phyloP scores from a whole-genome alignment of 768 basidiomycete species.

The Pluteus cervinus region DNA sequence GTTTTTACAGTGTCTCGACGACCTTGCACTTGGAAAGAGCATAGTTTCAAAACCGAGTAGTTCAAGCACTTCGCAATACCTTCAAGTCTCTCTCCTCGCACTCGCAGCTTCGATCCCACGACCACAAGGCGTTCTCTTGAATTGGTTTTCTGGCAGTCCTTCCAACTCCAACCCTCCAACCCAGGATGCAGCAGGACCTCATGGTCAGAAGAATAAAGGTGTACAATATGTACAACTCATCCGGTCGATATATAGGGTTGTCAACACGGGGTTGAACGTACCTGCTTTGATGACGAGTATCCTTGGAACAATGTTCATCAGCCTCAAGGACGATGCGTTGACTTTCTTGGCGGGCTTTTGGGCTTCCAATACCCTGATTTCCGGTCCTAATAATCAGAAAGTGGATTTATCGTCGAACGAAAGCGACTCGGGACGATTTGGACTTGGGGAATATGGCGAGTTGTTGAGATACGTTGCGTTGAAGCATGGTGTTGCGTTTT shows the following conservation, averaged over 20 bases:
- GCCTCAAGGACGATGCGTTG: slow-evolving; percentile 63
- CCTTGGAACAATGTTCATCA: slow-evolving; percentile 60
- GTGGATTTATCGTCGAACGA: too few species aligned
- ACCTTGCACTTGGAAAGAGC: slow-evolving; percentile 37
- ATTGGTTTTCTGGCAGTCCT: slow-evolving; percentile 42
- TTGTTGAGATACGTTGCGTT: slow-evolving; percentile 52
- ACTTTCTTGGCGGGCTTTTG: slow-evolving; percentile 79
- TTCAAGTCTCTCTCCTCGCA: slow-evolving; percentile 54
- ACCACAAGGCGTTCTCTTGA: slow-evolving; percentile 32
- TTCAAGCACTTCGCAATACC: slow-evolving; percentile 43
- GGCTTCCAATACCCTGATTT: too few species aligned
- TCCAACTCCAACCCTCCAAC: slow-evolving; percentile 3
- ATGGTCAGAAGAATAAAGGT: slow-evolving; percentile 17
- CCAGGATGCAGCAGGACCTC: slow-evolving; percentile 4
- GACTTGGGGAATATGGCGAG: too few species aligned
- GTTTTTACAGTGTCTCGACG: slow-evolving; percentile 36
- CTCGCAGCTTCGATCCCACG: slow-evolving; percentile 42
- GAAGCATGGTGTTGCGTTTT: slow-evolving; percentile 71
- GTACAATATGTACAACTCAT: slow-evolving; percentile 53
- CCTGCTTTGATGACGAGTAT: slow-evolving; percentile 49
- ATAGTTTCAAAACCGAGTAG: slow-evolving; percentile 58
- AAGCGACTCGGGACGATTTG: too few species aligned
- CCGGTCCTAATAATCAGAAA: slow-evolving; percentile 18
- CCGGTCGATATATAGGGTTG: slow-evolving; percentile 59
- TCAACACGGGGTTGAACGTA: slow-evolving; percentile 47